Evolutionary conservation across 495 filamentous ascomycete species (phyloP), one percentile per base, ranked within the genome.

Genomic region (Hypoxylon intermedium): DNA sequence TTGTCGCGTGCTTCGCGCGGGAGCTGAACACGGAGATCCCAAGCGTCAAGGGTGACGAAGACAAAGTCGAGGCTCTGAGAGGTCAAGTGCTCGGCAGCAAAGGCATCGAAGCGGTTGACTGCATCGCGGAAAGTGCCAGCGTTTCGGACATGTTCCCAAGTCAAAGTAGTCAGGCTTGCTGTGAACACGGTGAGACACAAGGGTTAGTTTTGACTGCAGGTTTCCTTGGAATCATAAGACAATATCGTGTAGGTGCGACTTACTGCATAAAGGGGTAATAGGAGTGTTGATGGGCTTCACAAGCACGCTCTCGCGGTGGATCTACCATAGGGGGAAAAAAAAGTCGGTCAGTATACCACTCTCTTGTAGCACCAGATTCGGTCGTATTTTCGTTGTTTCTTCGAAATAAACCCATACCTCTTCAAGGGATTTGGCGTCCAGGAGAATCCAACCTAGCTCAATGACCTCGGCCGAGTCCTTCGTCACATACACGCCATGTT

Each of bases 381-480:
- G n/a, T n/a, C n/a, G 19, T 11, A 33, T 57, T 41, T 26, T 40
- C 33, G 31, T 19, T 15, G 21, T 20, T 24, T 34, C 6, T 60
- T 46, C 42, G 44, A n/a, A n/a, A n/a, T n/a, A n/a, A n/a, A n/a
- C n/a, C n/a, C 56, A 48, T 82, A 97, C 93, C 90, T 97, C 93
- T 50, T 97, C 92, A 62, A 90, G 89, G 43, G 83, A 87, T 77
- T 93, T 91, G 49, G 92, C 87, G 75, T 98, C 92, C 53, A 98
- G 81, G 60, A 98, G 75, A 65, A 98, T 95, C 95, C 94, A 98
- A 41, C 94, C 94, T 67, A 98, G 82, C 82, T 98, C 94, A 74
- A 98, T 98, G 48, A 98, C 95, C 77, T 98, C 94, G 53, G 94
- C 95, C 31, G 93, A 97, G 72, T 98, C 94, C 79, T 97, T 97